Base-by-base conservation (phyloP, 176 grass and related monocot species). In the Poa annua region DNA sequence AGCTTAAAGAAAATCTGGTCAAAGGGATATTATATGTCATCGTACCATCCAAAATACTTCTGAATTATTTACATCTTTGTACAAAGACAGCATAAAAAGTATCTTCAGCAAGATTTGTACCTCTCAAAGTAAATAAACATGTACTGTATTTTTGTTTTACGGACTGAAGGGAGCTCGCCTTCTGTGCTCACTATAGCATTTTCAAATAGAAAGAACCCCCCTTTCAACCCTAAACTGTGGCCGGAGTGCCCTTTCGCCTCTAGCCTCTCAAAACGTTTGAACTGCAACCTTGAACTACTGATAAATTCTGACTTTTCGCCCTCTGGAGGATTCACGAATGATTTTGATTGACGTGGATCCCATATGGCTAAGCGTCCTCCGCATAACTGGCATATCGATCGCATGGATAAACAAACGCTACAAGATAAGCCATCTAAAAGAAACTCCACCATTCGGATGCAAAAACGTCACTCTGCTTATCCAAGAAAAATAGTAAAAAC, bases 21-120 rank as follows among this genome's bases (percentile, higher is more conserved):
- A 62, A 3, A 39, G 20, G 74, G 74, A 76, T 39, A 56, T 38
- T 57, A 76, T 77, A 24, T 57, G 6, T 20, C 55, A 56, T 16
- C 8, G 24, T 77, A 21, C 36, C 33, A 38, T 36, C 33, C 32
- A 76, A 76, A 57, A 13, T 76, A 56, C 74, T 72, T 76, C 33
- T 25, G 53, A 17, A 42, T 60, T 44, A 77, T 26, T 14, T 6
- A 60, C 4, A 39, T 25, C 8, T 25, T 77, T 62, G 44, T 42
- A 62, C 15, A 24, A 44, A 24, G 9, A 2, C 7, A 41, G 4
- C 21, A 59, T 62, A 60, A 62, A 2, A 63, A 29, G 21, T 76
- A 22, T 69, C 66, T 50, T 74, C 3, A 19, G 24, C 45, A 24
- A 51, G 15, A 74, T 47, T 51, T 50, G 45, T 78, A 47, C 10